A percentile compares a stretch with the other conserved stretches of the same genome.
phyloP scores from a whole-genome alignment of 805 yeast genomes.

The Myxozyma sirexii region DNA sequence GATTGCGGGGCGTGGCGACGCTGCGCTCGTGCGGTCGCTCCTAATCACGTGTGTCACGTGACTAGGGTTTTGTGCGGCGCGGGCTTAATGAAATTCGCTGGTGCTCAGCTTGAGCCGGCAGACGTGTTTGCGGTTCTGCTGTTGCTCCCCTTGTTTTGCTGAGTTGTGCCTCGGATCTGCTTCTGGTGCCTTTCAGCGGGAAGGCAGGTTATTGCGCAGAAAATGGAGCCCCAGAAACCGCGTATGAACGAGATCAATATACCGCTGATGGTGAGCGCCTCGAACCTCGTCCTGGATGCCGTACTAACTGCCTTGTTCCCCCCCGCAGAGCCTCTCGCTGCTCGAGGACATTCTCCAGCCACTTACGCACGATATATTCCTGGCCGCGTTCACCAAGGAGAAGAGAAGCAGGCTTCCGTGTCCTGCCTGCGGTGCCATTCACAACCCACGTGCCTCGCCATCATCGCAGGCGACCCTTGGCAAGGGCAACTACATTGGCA shows the following conservation, averaged over 20 bases:
- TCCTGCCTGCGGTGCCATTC: slow-evolving; percentile 30
- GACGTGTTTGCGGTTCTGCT: too few relatives aligned
- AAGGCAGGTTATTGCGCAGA: background rate
- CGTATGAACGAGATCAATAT: slow-evolving; percentile 18
- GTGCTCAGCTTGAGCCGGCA: too few relatives aligned
- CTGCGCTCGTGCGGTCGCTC: background rate
- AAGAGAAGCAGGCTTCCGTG: slow-evolving; percentile 34
- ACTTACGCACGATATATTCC: slow-evolving; percentile 30
- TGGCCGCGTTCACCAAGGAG: slow-evolving; percentile 30
- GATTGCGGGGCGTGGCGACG: slow-evolving; percentile 4
- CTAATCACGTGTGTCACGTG: background rate
- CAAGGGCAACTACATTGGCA: slow-evolving; percentile 24
- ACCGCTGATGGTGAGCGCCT: slow-evolving; percentile 12
- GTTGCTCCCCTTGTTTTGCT: too few relatives aligned
- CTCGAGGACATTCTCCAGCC: slow-evolving; percentile 34
- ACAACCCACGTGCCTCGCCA: slow-evolving; percentile 20
- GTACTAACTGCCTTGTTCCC: background rate
- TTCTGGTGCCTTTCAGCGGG: background rate
- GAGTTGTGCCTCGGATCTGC: too few relatives aligned
- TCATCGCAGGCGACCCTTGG: slow-evolving; percentile 9
- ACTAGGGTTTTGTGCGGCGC: background rate
- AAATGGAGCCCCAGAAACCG: slow-evolving; percentile 11
- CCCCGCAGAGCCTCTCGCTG: slow-evolving; percentile 26
- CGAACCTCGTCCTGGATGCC: background rate
- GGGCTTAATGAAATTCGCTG: background rate